Percentiles rank a stretch among this genome's conserved stretches.
These are phyloP conservation scores for Zostera marina DNA, from an alignment of 116 monocot species.

Conservation along the genomic window DNA sequence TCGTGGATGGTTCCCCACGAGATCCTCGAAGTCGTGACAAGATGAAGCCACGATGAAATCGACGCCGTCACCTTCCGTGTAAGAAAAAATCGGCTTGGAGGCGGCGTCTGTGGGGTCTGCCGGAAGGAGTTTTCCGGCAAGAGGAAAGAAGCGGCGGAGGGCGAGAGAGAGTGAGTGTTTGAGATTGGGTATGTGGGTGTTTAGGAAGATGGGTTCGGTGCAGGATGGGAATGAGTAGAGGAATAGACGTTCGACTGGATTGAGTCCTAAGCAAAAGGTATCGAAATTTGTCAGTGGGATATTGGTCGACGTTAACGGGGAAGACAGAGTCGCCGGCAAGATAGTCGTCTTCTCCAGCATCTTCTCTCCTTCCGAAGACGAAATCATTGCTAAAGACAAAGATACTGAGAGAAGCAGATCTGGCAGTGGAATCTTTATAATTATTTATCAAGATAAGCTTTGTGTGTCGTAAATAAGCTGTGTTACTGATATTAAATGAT, in stretches of 20 bases:
- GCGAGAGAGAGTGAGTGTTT: constrained; percentile 29
- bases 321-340: too few relatives aligned
- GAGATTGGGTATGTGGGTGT: constrained; percentile 19
- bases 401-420: too few relatives aligned
- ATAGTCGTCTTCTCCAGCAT: too few relatives aligned
- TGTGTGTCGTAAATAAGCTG: too few relatives aligned
- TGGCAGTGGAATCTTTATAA: too few relatives aligned
- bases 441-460: too few relatives aligned
- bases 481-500: too few relatives aligned
- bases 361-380: too few relatives aligned
- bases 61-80: constrained; percentile 11
- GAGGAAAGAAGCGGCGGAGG: constrained; percentile 34
- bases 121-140: constrained; percentile 20
- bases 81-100: constrained; percentile 1
- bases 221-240: constrained; percentile 24
- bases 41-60: constrained; percentile 8
- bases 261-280: too few relatives aligned
- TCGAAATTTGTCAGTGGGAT: too few relatives aligned
- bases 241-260: constrained; percentile 44
- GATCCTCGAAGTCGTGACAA: constrained; percentile 7
- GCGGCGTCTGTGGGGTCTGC: background rate
- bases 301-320: too few relatives aligned
- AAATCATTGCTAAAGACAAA: too few relatives aligned
- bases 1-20: constrained; percentile 5
- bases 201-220: constrained; percentile 15